Conservation (phyloP, 306 rosid species). For the Luffa acutangula region DNA sequence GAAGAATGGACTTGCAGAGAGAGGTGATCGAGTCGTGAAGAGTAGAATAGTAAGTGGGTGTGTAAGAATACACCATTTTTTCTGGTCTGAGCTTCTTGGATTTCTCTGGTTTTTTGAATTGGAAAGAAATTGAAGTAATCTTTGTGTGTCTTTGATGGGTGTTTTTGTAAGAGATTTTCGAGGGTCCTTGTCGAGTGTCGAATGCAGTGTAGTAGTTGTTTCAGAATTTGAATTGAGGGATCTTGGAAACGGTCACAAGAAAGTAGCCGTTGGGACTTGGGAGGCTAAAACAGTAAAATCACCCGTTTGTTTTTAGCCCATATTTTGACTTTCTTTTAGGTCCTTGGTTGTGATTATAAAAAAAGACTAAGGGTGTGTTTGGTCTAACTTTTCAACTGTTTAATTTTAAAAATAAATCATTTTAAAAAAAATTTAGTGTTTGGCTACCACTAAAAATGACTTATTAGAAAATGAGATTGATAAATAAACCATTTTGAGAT, state of each 20-base stretch:
- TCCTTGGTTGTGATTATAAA: too few species aligned
- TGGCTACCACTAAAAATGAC: too few species aligned
- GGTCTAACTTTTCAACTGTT: too few species aligned
- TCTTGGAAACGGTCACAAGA: constrained; percentile 2
- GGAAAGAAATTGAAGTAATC: background rate
- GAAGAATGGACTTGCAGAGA: constrained; percentile 68
- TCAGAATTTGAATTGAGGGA: background rate
- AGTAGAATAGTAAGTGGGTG: constrained; percentile 74
- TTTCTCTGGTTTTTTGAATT: background rate
- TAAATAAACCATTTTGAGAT: too few species aligned
- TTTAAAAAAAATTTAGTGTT: too few species aligned
- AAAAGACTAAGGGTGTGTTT: too few species aligned
- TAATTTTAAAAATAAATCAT: too few species aligned
- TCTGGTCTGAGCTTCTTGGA: background rate
- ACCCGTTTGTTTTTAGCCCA: background rate
- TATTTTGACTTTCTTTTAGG: background rate
- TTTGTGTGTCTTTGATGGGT: background rate
- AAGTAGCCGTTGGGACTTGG: constrained; percentile 3
- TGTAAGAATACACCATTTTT: constrained; percentile 75
- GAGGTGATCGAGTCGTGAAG: constrained; percentile 85
- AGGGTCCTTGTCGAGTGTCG: background rate
- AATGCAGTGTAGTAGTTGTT: background rate
- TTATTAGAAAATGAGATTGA: too few species aligned
- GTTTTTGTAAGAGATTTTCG: constrained; percentile 8
- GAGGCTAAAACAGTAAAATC: constrained; percentile 4